phyloP scores from a whole-genome alignment of 495 filamentous ascomycete species.

The Penicilliopsis zonata region DNA sequence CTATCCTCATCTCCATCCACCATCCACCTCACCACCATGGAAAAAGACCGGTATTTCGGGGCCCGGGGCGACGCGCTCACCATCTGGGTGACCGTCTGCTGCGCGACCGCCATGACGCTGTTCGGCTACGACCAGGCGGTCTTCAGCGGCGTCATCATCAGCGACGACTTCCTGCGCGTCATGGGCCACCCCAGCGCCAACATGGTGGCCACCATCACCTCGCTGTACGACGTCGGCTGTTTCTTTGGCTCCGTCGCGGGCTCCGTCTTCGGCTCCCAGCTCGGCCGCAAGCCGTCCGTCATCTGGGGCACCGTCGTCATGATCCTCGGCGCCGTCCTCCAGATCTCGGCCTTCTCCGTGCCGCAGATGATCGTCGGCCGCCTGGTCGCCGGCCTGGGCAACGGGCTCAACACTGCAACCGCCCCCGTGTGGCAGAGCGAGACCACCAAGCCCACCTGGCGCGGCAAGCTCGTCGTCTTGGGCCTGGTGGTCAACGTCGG shows the following conservation, averaged over 20 bases:
- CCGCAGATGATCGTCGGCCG: conserved; percentile 49
- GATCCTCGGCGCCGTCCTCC: conserved; percentile 42
- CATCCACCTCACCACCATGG: neutral
- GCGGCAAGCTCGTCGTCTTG: conserved; percentile 18
- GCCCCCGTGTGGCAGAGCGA: conserved; percentile 23
- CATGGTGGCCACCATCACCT: conserved; percentile 22
- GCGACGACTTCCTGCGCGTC: conserved; percentile 13
- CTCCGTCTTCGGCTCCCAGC: conserved; percentile 34
- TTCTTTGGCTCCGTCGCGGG: conserved; percentile 40
- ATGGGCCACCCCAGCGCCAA: conserved; percentile 4
- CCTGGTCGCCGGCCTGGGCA: conserved; percentile 31
- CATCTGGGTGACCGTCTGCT: conserved; percentile 10
- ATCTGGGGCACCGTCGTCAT: conserved; percentile 39
- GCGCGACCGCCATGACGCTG: conserved; percentile 17
- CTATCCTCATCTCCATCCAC: too few species aligned
- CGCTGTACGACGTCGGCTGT: conserved; percentile 44
- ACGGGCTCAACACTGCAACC: conserved; percentile 16
- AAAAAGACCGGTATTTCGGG: conserved; percentile 3
- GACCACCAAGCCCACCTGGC: conserved; percentile 10
- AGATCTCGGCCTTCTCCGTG: conserved; percentile 37
- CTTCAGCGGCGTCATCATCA: conserved; percentile 19
- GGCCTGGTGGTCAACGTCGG: conserved; percentile 16
- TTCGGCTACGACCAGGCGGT: conserved; percentile 25
- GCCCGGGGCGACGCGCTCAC: conserved; percentile 2
- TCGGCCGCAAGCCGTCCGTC: conserved; percentile 42